Percentiles rank a stretch among this genome's conserved stretches.
phyloP scores from a whole-genome alignment of 768 basidiomycete species.

The Boletellus sp. region DNA sequence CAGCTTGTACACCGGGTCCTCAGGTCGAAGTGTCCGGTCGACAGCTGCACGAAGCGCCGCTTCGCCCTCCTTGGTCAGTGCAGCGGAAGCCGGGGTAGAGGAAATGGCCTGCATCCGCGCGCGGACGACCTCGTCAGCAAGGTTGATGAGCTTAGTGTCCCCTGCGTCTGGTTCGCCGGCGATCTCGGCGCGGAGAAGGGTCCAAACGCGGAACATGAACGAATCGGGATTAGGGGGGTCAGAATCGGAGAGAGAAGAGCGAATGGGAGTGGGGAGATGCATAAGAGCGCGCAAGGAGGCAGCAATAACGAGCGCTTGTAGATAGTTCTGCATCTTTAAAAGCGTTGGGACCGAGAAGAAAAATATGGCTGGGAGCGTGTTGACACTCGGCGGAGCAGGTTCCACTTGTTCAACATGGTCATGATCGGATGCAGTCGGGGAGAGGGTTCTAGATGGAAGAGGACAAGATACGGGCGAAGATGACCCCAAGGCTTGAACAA shows the following conservation, averaged over 20 bases:
- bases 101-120: slow-evolving; percentile 35
- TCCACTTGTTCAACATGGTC: not conserved
- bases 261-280: slow-evolving; percentile 33
- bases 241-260: slow-evolving; percentile 6
- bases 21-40: slow-evolving; percentile 54
- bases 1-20: slow-evolving; percentile 65
- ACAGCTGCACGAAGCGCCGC: slow-evolving; percentile 53
- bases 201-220: slow-evolving; percentile 63
- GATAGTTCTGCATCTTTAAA: slow-evolving; percentile 59
- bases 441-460: slow-evolving; percentile 25
- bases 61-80: slow-evolving; percentile 43
- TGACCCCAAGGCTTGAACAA: slow-evolving; percentile 44
- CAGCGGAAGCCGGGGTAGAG: not conserved
- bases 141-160: slow-evolving; percentile 57
- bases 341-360: slow-evolving; percentile 56
- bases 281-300: slow-evolving; percentile 58
- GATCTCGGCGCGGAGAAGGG: slow-evolving; percentile 57
- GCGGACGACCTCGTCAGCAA: slow-evolving; percentile 71
- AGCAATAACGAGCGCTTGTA: slow-evolving; percentile 67
- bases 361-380: slow-evolving; percentile 61
- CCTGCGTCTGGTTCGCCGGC: slow-evolving; percentile 30
- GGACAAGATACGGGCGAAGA: slow-evolving; percentile 38
- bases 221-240: slow-evolving; percentile 20
- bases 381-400: slow-evolving; percentile 17
- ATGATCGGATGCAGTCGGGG: not conserved